Evolutionary conservation across 2,329 filamentous ascomycete genomes (phyloP), one percentile per base, ranked within the genome.

Genomic region (Hirsutella thompsonii): DNA sequence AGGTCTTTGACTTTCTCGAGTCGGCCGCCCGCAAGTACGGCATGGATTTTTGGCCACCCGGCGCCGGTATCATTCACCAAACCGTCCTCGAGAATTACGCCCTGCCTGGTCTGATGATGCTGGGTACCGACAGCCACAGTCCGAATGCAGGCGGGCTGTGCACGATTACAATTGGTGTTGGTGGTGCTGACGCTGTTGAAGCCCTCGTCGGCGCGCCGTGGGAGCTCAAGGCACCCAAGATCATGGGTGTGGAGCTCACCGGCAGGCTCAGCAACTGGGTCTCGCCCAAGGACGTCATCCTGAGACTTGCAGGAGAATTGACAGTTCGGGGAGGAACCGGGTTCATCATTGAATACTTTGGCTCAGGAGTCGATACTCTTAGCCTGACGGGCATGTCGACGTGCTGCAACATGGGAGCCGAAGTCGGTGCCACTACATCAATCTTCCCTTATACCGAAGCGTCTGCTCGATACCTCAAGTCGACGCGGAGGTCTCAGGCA

Each of bases 81-180:
- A 94, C 86, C 40, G 92, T 98, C 19, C 66, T 98, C 52, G 92
- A 98, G 69, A 96, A 98, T 66, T 98, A 98, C 59, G 85, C 89
- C 28, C 79, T 90, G n/a, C 92, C 92, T 18, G 92, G 92, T 38
- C 66, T 96, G 52, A 95, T 98, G 89, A 96, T 98, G 88, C 75
- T 98, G 33, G 92, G 92, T 42, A 98, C 92, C 23, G 92, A 98
- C 63, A 94, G 86, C 55, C 92, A 98, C 63, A 95, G 88, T 36
- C 92, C 92, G 35, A 98, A 96, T 57, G 92, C 87, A n/a, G 92
- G 92, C 52, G 92, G 92, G 44, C 69, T 96, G 41, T 88, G 84
- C 51, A 89, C 87, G 4, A 87, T 95, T 54, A 92, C 92, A 8
- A 96, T 98, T 58, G 92, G 92, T 60, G 92, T 98, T 28, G 92